Evolutionary conservation across 2,329 filamentous ascomycete genomes (phyloP), one percentile per base, ranked within the genome.

Genomic region (Cladosporium velox): DNA sequence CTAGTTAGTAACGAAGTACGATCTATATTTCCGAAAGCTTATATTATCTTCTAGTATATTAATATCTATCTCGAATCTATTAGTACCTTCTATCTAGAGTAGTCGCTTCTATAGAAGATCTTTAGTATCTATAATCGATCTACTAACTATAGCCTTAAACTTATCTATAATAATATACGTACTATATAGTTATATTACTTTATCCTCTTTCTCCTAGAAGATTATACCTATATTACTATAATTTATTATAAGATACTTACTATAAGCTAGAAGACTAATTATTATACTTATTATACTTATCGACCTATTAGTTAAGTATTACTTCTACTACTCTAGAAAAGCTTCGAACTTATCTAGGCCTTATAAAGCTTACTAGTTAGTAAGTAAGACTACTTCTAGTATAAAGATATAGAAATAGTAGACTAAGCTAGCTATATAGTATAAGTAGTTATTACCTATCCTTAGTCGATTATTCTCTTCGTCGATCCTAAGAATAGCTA

Each of bases 241-340:
- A 24, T 58, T 58, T 14, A 58, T 58, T 8, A n/a, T 32, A 6
- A 58, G 30, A 21, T 38, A 35, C 54, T 58, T 58, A n/a, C 54
- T n/a, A n/a, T 58, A 58, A 35, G 54, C 54, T 2, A 58, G 30
- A 58, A 58, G 30, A 38, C 54, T 58, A 14, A 58, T n/a, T 14
- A 38, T 38, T 28, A 21, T 47, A 28, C 58, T 47, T 15, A 51
- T 51, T 15, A 51, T 24, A 8, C 38, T 60, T 11, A 28, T 32
- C 11, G 58, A 47, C 30, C 58, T n/a, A 21, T 51, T 28, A 21
- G 58, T 35, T 24, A 51, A 61, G 55, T 41, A 59, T 24, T 59
- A 10, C n/a, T 44, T 44, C 2, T 35, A n/a, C 35, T 41, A n/a
- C 55, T 59, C n/a, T 3, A 41, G 14, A 59, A 59, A 59, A 14